A percentile compares a stretch with the other conserved stretches of the same genome.
phyloP scores from a whole-genome alignment of 164 flowering plant genomes.

The Houttuynia cordata region DNA sequence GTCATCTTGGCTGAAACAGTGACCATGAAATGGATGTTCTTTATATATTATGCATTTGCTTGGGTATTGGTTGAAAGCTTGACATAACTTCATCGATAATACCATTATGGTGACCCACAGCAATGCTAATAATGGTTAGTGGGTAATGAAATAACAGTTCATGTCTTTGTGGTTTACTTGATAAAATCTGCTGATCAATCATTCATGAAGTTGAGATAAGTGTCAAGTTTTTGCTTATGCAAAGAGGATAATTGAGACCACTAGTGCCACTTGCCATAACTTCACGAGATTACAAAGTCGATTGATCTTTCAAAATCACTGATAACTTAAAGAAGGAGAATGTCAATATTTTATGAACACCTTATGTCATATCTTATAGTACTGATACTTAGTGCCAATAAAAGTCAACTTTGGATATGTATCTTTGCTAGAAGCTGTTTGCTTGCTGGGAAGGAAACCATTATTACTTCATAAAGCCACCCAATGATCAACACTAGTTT shows the following conservation, averaged over 20 bases:
- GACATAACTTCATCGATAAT: background rate
- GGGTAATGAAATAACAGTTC: too few species aligned
- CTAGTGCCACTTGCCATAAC: background rate
- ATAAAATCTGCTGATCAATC: background rate
- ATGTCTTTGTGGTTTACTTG: background rate
- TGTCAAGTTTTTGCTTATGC: background rate
- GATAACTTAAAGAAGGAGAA: background rate
- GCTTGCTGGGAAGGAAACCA: background rate
- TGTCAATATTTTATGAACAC: background rate
- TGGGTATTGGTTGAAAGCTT: background rate
- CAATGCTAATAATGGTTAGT: background rate
- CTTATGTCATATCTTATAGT: background rate
- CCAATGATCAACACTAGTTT: background rate
- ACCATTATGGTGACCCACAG: background rate
- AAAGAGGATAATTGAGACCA: background rate
- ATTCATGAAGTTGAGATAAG: background rate
- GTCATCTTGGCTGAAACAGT: too few species aligned
- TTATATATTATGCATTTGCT: background rate
- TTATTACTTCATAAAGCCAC: background rate
- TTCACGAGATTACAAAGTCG: background rate
- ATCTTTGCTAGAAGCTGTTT: background rate
- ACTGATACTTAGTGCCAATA: background rate
- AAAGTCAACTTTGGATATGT: background rate
- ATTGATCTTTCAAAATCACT: background rate
- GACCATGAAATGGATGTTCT: too few species aligned